phyloP scores from a whole-genome alignment of 108 stramenopile genomes.

The Conticribra guillardii region DNA sequence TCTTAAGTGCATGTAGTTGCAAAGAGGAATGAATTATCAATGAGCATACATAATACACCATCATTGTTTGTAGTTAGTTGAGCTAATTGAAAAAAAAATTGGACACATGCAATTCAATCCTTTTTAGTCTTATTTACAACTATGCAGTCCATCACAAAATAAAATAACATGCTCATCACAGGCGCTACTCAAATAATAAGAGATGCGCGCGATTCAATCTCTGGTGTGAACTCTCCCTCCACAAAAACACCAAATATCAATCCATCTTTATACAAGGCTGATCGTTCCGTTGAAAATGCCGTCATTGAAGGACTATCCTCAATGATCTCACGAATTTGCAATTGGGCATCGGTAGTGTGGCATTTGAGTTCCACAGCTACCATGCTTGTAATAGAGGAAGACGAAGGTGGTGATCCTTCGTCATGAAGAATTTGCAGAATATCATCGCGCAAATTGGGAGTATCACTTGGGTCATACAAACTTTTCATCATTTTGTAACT shows the following conservation, averaged over 20 bases:
- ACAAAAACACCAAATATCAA: conserved; percentile 62
- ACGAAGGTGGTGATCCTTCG: conserved; percentile 21
- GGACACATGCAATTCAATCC: too few relatives aligned
- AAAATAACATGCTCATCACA: too few relatives aligned
- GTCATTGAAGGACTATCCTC: conserved; percentile 75
- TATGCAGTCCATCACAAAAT: too few relatives aligned
- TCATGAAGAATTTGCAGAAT: conserved; percentile 49
- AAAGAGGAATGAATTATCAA: too few relatives aligned
- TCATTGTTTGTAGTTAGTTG: too few relatives aligned
- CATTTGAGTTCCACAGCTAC: conserved; percentile 57
- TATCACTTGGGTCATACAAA: conserved; percentile 64
- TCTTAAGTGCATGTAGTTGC: too few relatives aligned
- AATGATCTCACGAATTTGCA: conserved; percentile 70
- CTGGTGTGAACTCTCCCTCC: conserved; percentile 62
- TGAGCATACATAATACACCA: too few relatives aligned
- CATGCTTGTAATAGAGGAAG: neutral
- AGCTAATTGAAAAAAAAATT: too few relatives aligned
- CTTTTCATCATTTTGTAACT: conserved; percentile 69
- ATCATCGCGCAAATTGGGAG: conserved; percentile 69
- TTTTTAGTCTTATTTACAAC: too few relatives aligned
- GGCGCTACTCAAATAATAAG: conserved; percentile 51
- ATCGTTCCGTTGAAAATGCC: conserved; percentile 60
- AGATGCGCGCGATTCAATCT: conserved; percentile 61
- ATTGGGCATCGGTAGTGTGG: conserved; percentile 46
- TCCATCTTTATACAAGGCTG: conserved; percentile 63